Evolutionary conservation across 148 eudicot genomes (phyloP).

Genomic region (Rhododendron simsii): DNA sequence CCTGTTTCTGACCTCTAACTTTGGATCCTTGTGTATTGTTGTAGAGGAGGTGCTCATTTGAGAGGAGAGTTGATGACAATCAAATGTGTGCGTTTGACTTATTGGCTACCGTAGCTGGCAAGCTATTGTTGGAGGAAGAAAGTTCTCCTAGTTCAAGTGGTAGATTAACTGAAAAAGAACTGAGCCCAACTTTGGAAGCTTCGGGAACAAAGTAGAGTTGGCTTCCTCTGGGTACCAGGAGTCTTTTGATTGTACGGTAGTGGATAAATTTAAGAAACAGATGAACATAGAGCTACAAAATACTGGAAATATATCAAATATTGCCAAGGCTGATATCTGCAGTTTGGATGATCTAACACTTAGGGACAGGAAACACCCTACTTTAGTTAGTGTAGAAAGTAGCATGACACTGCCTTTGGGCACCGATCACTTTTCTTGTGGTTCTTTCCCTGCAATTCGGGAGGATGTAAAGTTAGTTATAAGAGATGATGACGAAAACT

Average conservation of each 20-base stretch:
- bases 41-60: slow-evolving; percentile 53
- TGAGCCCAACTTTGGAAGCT: slow-evolving; percentile 26
- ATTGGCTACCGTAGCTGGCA: slow-evolving; percentile 86
- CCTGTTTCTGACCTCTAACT: background rate
- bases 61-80: slow-evolving; percentile 41
- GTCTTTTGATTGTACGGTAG: slow-evolving; percentile 32
- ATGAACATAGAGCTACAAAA: slow-evolving; percentile 28
- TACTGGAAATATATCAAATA: slow-evolving; percentile 21
- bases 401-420: slow-evolving; percentile 43
- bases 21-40: slow-evolving; percentile 18
- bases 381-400: slow-evolving; percentile 42
- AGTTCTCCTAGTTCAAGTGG: slow-evolving; percentile 20
- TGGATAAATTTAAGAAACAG: slow-evolving; percentile 24
- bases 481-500: slow-evolving; percentile 97
- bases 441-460: slow-evolving; percentile 39
- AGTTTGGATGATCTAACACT: slow-evolving; percentile 32
- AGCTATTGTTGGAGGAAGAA: slow-evolving; percentile 60
- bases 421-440: slow-evolving; percentile 32
- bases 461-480: slow-evolving; percentile 69
- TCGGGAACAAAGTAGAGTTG: slow-evolving; percentile 20
- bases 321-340: slow-evolving; percentile 30
- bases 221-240: slow-evolving; percentile 23
- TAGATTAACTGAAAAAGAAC: slow-evolving; percentile 16
- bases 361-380: slow-evolving; percentile 33
- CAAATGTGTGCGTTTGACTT: slow-evolving; percentile 77